Evolutionary conservation across 768 basidiomycete genomes (phyloP).

Genomic region (Lanmaoa pseudosensibilis): DNA sequence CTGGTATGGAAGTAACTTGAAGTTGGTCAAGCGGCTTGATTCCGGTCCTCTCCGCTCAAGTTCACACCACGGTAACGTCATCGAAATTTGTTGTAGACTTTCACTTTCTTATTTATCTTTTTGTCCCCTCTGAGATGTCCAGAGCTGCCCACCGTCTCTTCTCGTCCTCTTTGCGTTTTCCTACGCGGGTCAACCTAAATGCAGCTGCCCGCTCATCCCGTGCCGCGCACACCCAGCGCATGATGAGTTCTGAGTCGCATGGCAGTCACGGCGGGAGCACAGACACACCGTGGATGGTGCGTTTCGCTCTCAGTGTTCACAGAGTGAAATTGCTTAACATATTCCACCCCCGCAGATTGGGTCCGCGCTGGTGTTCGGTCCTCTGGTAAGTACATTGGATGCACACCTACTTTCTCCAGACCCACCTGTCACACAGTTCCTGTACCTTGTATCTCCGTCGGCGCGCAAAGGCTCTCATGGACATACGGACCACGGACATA

Average conservation of each 20-base stretch:
- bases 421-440: conserved; percentile 18
- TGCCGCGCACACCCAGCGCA: conserved; percentile 21
- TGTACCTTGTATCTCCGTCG: conserved; percentile 34
- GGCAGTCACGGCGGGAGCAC: conserved; percentile 14
- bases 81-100: conserved; percentile 24
- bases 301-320: conserved; percentile 3
- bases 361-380: conserved; percentile 34
- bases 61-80: conserved; percentile 34
- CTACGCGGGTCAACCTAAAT: conserved; percentile 5
- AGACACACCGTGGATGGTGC: conserved; percentile 33
- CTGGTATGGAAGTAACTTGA: background rate
- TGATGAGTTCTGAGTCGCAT: conserved; percentile 29
- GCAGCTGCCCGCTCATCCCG: conserved; percentile 15
- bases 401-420: background rate
- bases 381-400: conserved; percentile 22
- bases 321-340: background rate
- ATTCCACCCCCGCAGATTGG: conserved; percentile 23
- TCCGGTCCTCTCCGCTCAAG: conserved; percentile 30
- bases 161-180: conserved; percentile 17
- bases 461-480: conserved; percentile 25
- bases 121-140: conserved; percentile 17
- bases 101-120: conserved; percentile 15
- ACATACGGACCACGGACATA: conserved; percentile 23
- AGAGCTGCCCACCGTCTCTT: conserved; percentile 21
- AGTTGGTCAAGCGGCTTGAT: background rate